Evolutionary conservation across 148 eudicot genomes (phyloP), one percentile per base, ranked within the genome.

Genomic region (Cornus suecica): DNA sequence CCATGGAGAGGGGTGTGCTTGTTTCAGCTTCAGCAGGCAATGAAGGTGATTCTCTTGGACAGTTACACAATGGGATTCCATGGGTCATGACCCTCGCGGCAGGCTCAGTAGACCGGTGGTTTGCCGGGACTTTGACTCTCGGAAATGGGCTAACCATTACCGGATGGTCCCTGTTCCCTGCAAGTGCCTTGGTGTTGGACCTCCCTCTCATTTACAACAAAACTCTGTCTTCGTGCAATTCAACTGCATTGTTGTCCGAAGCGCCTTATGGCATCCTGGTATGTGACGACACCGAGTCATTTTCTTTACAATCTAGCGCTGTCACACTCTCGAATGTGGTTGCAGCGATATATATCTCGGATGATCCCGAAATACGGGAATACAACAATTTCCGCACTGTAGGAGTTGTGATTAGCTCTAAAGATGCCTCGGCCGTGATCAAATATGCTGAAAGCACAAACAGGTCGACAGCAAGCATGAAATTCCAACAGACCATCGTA

Each of bases 31-130:
- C 86, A 1, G 86, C 83, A 0, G 86, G 86, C 25, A 83, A 80
- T 70, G 34, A 0, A 24, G 72, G 65, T 4, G 27, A 27, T 0
- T 8, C 0, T 1, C 30, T 18, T 22, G 78, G 70, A 7, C 62
- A 8, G 0, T 54, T 83, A 32, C 75, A 73, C 75, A 76, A 79
- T 42, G 83, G 78, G 5, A 73, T 74, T 34, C 86, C 86, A 16
- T 83, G 86, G 86, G 80, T 65, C 25, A n/a, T 80, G 73, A 83
- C 83, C 1, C 78, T 74, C 6, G 83, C 78, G 0, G 83, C 86
- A 1, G 83, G 83, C 24, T 66, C 83, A 0, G 42, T 76, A 2
- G 83, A 83, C 52, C 77, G 86, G 5, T 64, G 23, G 48, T 69
- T 76, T 28, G 31, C 76, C 2, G 87, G 84, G 20, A 78, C 29